Base-by-base conservation (phyloP, 331 rosid genomes). In the Spiraea crenata region DNA sequence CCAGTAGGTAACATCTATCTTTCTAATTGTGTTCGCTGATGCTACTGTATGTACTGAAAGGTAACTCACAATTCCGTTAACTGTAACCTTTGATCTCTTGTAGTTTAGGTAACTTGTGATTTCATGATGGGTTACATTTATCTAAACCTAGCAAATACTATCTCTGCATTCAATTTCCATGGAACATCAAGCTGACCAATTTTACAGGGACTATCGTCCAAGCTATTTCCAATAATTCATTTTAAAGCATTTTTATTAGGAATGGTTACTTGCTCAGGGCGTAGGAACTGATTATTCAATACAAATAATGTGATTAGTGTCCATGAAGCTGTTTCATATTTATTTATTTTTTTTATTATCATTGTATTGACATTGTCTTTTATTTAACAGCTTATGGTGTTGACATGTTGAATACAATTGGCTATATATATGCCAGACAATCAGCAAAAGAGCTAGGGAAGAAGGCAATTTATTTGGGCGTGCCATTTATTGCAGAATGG, bases 401-500 rank as follows among this genome's bases (percentile, higher is more conserved):
- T 74, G 97, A 86, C 78, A 93, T 93, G 96, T 76, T 93, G 85
- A 93, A 82, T 84, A 93, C 99, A 71, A 89, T 91, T 79, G 99
- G 99, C 81, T 93, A 93, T 77, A 93, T 93, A 81, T 93, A 93
- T 69, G 88, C 91, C 71, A 89, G 99, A 85, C 95, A 87, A 82
- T 92, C 96, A 16, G 99, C 99, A 3, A 89, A 91, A 77, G 99
- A 93, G 86, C 91, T 93, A n/a, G 99, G 99, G 64, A 93, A 93
- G 88, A 93, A 93, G 79, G 99, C 99, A 57, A 87, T 93, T 61
- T 93, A 82, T 85, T 77, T 93, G 83, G 99, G 97, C 7, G 95
- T 93, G 75, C 99, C 99, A 64, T 93, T 93, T 80, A 60, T 93
- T 77, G 99, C 99, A 15, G 99, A 93, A 79, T 93, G 99, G 99